Evolutionary conservation across 352 stramenopile genomes (phyloP).

Genomic region (Phytophthora pinifolia): DNA sequence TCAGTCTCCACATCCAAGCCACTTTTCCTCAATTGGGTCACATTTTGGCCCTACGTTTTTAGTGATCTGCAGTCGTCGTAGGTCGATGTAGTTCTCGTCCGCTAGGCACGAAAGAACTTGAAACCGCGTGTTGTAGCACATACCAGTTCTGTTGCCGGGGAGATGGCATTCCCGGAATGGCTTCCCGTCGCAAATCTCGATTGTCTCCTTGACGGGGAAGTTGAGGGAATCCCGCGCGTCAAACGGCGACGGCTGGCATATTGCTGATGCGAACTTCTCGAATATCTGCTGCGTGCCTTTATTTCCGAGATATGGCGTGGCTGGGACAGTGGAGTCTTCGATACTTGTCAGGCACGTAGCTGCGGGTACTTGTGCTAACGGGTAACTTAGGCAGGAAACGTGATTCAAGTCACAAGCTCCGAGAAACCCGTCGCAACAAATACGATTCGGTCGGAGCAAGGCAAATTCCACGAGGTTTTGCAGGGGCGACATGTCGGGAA

Average conservation of each 20-base stretch:
- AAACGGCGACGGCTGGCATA: slow-evolving; percentile 16
- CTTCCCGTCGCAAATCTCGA: slow-evolving; percentile 26
- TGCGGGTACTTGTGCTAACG: background rate
- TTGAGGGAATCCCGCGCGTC: slow-evolving; percentile 10
- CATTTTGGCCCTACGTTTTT: slow-evolving; percentile 24
- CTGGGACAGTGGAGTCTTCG: background rate
- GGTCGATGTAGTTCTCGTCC: slow-evolving; percentile 19
- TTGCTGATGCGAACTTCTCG: slow-evolving; percentile 13
- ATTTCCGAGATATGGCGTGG: slow-evolving; percentile 14
- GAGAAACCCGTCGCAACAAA: slow-evolving; percentile 42
- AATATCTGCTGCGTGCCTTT: slow-evolving; percentile 7
- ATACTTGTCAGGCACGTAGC: slow-evolving; percentile 14
- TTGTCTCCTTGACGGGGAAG: slow-evolving; percentile 7
- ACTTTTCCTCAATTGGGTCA: slow-evolving; percentile 32
- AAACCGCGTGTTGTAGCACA: slow-evolving; percentile 27
- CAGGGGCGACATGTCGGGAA: slow-evolving; percentile 25
- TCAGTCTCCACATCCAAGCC: slow-evolving; percentile 29
- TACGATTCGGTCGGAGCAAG: slow-evolving; percentile 5
- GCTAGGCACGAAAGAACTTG: slow-evolving; percentile 30
- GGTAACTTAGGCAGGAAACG: slow-evolving; percentile 21
- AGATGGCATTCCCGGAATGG: slow-evolving; percentile 19
- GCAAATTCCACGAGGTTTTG: slow-evolving; percentile 20
- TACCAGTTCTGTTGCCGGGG: slow-evolving; percentile 18
- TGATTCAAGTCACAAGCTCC: slow-evolving; percentile 30
- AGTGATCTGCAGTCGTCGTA: slow-evolving; percentile 30